phyloP scores from a whole-genome alignment of 768 basidiomycete genomes.

The Xanthoconium stramineum region DNA sequence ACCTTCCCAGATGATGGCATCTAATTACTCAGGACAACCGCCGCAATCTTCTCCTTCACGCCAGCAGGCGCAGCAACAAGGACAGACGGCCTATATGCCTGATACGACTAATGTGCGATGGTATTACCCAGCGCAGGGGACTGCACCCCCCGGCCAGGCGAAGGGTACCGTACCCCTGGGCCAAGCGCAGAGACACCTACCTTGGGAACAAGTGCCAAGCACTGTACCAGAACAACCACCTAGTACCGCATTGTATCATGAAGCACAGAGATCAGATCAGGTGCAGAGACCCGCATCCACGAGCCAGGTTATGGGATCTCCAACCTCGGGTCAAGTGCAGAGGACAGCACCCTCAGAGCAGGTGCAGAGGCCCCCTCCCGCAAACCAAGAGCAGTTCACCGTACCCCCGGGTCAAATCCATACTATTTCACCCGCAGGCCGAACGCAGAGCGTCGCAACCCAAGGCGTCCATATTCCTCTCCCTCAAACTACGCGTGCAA shows the following conservation, averaged over 20 bases:
- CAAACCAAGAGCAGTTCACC: background rate
- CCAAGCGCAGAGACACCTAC: background rate
- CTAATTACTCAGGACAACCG: background rate
- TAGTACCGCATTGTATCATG: background rate
- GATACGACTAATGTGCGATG: background rate
- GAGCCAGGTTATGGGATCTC: background rate
- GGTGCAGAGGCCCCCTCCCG: no score
- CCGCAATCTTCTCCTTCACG: conserved; percentile 4
- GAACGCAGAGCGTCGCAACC: background rate
- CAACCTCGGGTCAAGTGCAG: background rate
- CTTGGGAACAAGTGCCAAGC: background rate
- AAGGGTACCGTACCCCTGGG: background rate
- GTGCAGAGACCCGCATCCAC: background rate
- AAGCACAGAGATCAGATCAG: background rate
- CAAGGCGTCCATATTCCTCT: background rate
- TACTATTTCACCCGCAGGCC: background rate
- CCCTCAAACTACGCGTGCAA: conserved; percentile 4
- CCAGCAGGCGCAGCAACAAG: conserved; percentile 8
- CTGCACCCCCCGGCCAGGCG: background rate
- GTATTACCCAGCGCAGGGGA: background rate
- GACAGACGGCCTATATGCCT: background rate
- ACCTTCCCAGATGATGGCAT: background rate
- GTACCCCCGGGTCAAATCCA: background rate
- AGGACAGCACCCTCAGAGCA: background rate
- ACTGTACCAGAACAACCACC: background rate